Conservation (phyloP, 345 rosid genomes). For the Arabis hirsuta region DNA sequence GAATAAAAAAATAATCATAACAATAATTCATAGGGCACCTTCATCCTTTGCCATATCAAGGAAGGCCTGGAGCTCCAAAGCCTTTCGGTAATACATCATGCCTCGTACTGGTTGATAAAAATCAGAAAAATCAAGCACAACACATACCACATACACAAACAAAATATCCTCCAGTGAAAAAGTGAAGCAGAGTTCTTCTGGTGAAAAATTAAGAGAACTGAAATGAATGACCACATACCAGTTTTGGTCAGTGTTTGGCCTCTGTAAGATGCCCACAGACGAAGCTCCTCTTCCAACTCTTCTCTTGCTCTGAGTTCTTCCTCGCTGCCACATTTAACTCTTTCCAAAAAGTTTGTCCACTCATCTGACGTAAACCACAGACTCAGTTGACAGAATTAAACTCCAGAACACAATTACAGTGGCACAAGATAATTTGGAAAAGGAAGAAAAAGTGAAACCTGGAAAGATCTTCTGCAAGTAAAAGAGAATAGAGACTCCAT, state of each 20-base stretch:
- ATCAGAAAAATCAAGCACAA: constrained; percentile 15
- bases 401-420: not conserved
- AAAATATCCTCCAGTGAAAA: constrained; percentile 12
- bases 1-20: not conserved
- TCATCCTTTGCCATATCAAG: constrained; percentile 76
- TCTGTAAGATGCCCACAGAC: constrained; percentile 82
- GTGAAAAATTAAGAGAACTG: constrained; percentile 49
- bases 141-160: not conserved
- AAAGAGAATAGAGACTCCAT: constrained; percentile 80
- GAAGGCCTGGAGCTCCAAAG: constrained; percentile 81
- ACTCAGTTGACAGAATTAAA: constrained; percentile 5
- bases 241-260: constrained; percentile 87
- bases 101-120: constrained; percentile 61
- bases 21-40: constrained; percentile 41
- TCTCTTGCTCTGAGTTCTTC: constrained; percentile 56
- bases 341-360: constrained; percentile 73
- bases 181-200: constrained; percentile 43
- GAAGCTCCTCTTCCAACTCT: constrained; percentile 61
- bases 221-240: constrained; percentile 46
- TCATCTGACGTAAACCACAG: constrained; percentile 55
- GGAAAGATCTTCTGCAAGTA: constrained; percentile 85
- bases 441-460: constrained; percentile 48
- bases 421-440: not conserved
- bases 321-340: constrained; percentile 54
- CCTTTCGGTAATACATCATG: constrained; percentile 87